Percentiles rank a stretch among this genome's conserved stretches.
Conservation (phyloP, 495 filamentous ascomycete genomes). For the Aspergillus avenaceus region DNA sequence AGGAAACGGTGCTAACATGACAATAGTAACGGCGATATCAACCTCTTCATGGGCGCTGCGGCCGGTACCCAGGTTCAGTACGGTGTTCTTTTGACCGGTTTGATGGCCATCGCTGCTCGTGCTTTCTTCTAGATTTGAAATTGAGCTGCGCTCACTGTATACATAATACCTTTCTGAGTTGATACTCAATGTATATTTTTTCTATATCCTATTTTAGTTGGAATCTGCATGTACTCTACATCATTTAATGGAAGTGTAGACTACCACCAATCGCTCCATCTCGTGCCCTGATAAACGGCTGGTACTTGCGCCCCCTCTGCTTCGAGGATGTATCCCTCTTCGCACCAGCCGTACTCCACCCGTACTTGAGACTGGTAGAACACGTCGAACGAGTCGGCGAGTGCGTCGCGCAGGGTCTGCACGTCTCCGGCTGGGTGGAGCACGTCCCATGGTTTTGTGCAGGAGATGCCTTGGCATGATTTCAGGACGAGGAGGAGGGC, state of each 20-base stretch:
- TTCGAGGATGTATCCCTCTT: conserved; percentile 52
- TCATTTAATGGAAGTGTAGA: too few species aligned
- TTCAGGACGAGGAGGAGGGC: conserved; percentile 55
- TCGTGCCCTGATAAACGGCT: neutral
- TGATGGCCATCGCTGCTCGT: neutral
- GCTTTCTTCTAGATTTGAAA: neutral
- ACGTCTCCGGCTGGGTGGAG: conserved; percentile 47
- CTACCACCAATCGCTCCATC: neutral
- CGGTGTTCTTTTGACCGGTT: neutral
- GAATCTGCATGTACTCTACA: too few species aligned
- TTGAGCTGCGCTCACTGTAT: too few species aligned
- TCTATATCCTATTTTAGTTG: too few species aligned
- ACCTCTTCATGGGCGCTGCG: neutral
- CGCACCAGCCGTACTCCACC: conserved; percentile 48
- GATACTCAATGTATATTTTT: too few species aligned
- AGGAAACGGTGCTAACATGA: neutral
- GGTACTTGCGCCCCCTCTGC: conserved; percentile 50
- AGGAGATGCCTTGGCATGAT: conserved; percentile 48
- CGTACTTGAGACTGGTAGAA: conserved; percentile 42
- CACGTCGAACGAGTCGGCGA: conserved; percentile 43
- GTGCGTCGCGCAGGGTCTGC: conserved; percentile 23
- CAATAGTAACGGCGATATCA: too few species aligned
- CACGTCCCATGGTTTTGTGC: conserved; percentile 46
- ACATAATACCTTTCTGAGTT: neutral
- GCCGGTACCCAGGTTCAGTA: neutral